Evolutionary conservation across 768 basidiomycete species (phyloP), one percentile per base, ranked within the genome.

Genomic region (Termitomyces eurrhizus): DNA sequence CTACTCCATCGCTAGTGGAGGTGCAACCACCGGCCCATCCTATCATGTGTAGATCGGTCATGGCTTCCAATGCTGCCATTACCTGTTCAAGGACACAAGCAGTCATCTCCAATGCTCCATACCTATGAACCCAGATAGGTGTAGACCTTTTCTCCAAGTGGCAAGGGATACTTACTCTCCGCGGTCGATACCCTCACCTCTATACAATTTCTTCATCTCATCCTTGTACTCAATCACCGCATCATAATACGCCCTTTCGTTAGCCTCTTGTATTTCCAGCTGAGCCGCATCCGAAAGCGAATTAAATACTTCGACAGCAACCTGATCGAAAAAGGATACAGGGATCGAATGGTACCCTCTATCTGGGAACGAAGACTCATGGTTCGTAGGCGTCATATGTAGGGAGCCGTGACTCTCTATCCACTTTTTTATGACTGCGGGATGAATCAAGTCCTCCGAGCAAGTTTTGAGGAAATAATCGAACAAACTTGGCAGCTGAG

Each of bases 31-130:
- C 59, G 3, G 52, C 59, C 52, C 52, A 53, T 46, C 51, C 32
- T 24, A 53, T 36, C n/a, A 48, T 21, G 9, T 54, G 29, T 18
- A 54, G n/a, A 44, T 29, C 52, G n/a, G 59, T 59, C 7, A 52
- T n/a, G 4, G 52, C 52, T 44, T 59, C 52, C 21, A 59, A 48
- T 37, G 59, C 59, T 48, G 52, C 44, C 21, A 59, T 53, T 8
- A 59, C 37, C 3, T 52, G 59, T 37, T 54, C 52, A 46, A 59
- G 59, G 2, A 54, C 46, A 54, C 8, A 1, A n/a, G 42, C 36
- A 33, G 7, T 26, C 8, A n/a, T 54, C 29, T 36, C 36, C 7
- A 59, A 24, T 9, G 36, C 46, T 50, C 21, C 24, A 41, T 39
- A 36, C 24, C 50, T 44, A 35, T 13, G 4, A 32, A 13, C 29